Conservation (phyloP, 106 monocot genomes). For the Alisma plantagoaquatica region DNA sequence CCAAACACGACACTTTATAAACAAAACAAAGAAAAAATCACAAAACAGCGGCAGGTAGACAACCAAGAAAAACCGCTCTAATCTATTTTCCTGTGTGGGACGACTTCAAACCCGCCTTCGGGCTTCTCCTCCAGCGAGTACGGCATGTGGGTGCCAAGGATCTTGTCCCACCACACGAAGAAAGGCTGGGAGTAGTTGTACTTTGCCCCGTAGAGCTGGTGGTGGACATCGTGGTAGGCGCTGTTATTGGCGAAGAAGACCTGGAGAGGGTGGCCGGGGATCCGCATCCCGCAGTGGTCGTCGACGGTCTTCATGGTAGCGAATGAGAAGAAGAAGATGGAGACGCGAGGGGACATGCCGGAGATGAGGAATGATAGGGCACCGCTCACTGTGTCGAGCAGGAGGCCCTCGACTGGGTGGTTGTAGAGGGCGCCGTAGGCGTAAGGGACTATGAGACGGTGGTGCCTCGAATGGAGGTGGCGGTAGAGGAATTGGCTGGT, state of each 20-base stretch:
- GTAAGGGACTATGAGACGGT: slow-evolving; percentile 35
- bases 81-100: too few species aligned
- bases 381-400: slow-evolving; percentile 39
- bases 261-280: slow-evolving; percentile 41
- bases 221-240: slow-evolving; percentile 56
- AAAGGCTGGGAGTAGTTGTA: slow-evolving; percentile 43
- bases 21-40: not conserved
- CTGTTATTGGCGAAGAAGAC: slow-evolving; percentile 43
- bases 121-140: slow-evolving; percentile 21
- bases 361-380: slow-evolving; percentile 33
- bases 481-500: slow-evolving; percentile 42
- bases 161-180: slow-evolving; percentile 37
- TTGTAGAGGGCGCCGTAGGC: slow-evolving; percentile 52
- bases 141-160: slow-evolving; percentile 32
- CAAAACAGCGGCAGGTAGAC: not conserved
- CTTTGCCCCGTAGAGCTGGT: slow-evolving; percentile 44
- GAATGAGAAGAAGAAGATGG: slow-evolving; percentile 52
- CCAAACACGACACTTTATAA: too few species aligned
- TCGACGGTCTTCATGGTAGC: slow-evolving; percentile 42
- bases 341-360: slow-evolving; percentile 41
- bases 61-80: not conserved
- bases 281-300: slow-evolving; percentile 45
- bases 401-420: slow-evolving; percentile 38
- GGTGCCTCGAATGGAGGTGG: slow-evolving; percentile 51
- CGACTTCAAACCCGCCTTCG: slow-evolving; percentile 26